phyloP scores from a whole-genome alignment of 2,329 filamentous ascomycete genomes.

The Neofusicoccum ribis region DNA sequence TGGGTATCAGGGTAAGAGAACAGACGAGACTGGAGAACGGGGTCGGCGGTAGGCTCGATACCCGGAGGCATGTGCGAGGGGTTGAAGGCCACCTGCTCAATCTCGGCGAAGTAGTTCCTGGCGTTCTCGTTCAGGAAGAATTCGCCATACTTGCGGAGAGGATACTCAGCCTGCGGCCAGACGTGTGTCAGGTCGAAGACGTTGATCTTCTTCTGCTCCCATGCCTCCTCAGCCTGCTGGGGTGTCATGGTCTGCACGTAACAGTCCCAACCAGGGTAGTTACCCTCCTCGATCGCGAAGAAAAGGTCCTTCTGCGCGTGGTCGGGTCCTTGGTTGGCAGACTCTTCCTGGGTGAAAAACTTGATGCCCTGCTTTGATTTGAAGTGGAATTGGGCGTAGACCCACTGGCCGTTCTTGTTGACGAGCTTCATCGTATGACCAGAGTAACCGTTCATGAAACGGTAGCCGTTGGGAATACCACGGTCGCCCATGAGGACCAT shows the following conservation, averaged over 20 bases:
- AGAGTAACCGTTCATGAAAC: conserved; percentile 57
- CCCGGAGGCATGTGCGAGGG: conserved; percentile 67
- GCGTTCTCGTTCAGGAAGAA: conserved; percentile 56
- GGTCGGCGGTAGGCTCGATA: conserved; percentile 69
- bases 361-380: conserved; percentile 55
- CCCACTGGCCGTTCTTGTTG: conserved; percentile 56
- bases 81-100: conserved; percentile 70
- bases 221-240: conserved; percentile 52
- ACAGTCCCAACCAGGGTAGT: conserved; percentile 55
- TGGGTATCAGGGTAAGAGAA: conserved; percentile 71
- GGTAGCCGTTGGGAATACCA: conserved; percentile 56
- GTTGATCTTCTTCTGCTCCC: conserved; percentile 57
- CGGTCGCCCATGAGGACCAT: conserved; percentile 57
- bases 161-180: conserved; percentile 56
- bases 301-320: conserved; percentile 56
- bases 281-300: conserved; percentile 53
- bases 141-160: conserved; percentile 55
- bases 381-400: conserved; percentile 55
- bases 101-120: conserved; percentile 65
- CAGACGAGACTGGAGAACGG: conserved; percentile 67
- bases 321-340: conserved; percentile 52
- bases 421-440: conserved; percentile 57
- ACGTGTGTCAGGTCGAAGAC: conserved; percentile 57
- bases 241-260: conserved; percentile 54
- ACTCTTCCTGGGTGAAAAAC: conserved; percentile 55